Evolutionary conservation across 2,329 filamentous ascomycete species (phyloP).

Genomic region (Conoideocrella luteorostrata): DNA sequence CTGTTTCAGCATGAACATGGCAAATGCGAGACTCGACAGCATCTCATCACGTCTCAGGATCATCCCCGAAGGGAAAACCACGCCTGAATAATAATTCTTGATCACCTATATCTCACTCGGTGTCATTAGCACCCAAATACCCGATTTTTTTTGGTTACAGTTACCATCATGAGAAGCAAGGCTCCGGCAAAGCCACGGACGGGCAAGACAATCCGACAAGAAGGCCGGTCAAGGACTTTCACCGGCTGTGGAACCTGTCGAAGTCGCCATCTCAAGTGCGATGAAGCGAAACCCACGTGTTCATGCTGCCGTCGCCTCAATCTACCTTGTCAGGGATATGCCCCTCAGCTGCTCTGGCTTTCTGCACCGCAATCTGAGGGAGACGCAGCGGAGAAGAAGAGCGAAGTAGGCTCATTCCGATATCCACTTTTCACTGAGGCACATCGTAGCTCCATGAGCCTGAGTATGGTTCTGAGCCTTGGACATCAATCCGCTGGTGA

Average conservation of each 20-base stretch:
- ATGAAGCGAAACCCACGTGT: slow-evolving; percentile 34
- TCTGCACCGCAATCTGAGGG: too few relatives aligned
- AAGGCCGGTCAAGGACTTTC: slow-evolving; percentile 20
- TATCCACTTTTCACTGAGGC: slow-evolving; percentile 36
- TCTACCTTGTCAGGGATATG: slow-evolving; percentile 32
- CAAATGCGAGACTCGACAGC: too few relatives aligned
- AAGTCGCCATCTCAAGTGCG: slow-evolving; percentile 37
- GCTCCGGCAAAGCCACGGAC: too few relatives aligned
- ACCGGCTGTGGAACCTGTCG: slow-evolving; percentile 28
- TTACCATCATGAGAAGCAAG: too few relatives aligned
- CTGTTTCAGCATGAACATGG: too few relatives aligned
- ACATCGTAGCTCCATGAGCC: slow-evolving; percentile 26
- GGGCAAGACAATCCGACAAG: too few relatives aligned
- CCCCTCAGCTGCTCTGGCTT: slow-evolving; percentile 27
- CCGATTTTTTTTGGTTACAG: too few relatives aligned
- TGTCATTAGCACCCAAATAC: too few relatives aligned
- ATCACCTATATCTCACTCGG: too few relatives aligned
- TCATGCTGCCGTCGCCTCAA: slow-evolving; percentile 28
- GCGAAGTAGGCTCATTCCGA: slow-evolving; percentile 26
- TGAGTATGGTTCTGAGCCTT: slow-evolving; percentile 6
- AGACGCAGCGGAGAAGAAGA: slow-evolving; percentile 18
- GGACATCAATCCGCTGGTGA: background rate
- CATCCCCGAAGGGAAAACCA: too few relatives aligned
- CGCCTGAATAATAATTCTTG: too few relatives aligned
- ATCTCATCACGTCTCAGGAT: too few relatives aligned